These are phyloP conservation scores for Globisporangium iwayamae DNA, from an alignment of 352 stramenopile genomes.

Conservation along the genomic window DNA sequence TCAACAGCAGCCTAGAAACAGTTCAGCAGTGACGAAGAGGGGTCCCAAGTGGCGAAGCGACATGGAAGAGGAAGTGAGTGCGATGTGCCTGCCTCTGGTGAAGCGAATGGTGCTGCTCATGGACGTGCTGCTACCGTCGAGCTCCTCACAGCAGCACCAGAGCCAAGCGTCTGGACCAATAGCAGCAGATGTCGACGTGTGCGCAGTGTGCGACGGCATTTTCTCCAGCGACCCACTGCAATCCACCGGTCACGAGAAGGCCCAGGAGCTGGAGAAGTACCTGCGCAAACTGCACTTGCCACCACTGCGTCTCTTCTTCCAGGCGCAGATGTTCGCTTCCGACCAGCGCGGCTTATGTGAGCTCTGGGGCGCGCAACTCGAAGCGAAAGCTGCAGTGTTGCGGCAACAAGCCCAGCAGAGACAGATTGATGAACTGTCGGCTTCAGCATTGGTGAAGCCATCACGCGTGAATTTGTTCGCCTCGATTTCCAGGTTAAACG, in stretches of 20 bases:
- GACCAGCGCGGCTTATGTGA: constrained; percentile 62
- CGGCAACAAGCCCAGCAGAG: constrained; percentile 22
- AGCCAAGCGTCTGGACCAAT: background rate
- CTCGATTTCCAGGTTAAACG: constrained; percentile 3
- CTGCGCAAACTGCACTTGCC: constrained; percentile 64
- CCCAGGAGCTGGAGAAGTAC: constrained; percentile 33
- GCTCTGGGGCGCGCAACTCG: constrained; percentile 67
- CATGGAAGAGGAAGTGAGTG: constrained; percentile 43
- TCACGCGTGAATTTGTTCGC: background rate
- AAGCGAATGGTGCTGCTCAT: constrained; percentile 61
- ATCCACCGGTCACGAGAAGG: background rate
- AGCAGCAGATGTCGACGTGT: constrained; percentile 19
- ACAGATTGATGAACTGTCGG: no score
- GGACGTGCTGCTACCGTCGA: constrained; percentile 43
- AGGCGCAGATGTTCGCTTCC: constrained; percentile 49
- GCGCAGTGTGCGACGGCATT: constrained; percentile 66
- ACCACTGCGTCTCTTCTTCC: constrained; percentile 66
- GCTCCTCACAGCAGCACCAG: constrained; percentile 1
- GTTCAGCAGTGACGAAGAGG: no score
- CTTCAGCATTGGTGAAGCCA: background rate
- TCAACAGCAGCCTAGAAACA: background rate
- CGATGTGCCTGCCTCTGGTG: constrained; percentile 48
- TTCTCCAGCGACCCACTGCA: constrained; percentile 20
- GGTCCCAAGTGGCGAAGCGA: constrained; percentile 3
- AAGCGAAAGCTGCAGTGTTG: constrained; percentile 64